Evolutionary conservation across 2,329 filamentous ascomycete genomes (phyloP).

Genomic region (Nemania sp.): DNA sequence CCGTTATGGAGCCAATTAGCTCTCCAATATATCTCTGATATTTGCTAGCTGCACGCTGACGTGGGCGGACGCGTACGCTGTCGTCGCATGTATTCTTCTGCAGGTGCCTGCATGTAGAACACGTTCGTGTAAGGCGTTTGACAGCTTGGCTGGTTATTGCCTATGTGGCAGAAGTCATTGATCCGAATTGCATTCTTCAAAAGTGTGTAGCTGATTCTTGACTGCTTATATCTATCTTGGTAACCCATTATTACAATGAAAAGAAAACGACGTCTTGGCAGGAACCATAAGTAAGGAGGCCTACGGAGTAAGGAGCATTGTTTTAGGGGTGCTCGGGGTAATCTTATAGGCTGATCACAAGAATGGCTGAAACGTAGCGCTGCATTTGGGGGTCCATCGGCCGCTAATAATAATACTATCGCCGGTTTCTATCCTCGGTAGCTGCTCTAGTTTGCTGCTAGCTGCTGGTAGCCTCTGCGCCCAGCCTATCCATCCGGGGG

Average conservation of each 20-base stretch:
- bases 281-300: not conserved
- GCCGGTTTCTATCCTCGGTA: not conserved
- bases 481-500: conserved; percentile 2
- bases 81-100: not conserved
- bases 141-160: too few relatives aligned
- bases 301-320: not conserved
- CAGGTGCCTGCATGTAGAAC: not conserved
- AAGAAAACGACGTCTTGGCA: not conserved
- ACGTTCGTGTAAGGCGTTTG: too few relatives aligned
- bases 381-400: conserved; percentile 4
- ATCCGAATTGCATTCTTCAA: too few relatives aligned
- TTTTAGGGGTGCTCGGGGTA: not conserved
- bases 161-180: too few relatives aligned
- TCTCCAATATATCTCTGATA: not conserved
- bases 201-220: too few relatives aligned
- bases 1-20: not conserved
- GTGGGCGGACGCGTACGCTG: conserved; percentile 19
- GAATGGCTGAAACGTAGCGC: conserved; percentile 25
- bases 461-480: not conserved
- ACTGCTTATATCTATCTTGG: too few relatives aligned
- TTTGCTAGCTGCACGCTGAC: conserved; percentile 18
- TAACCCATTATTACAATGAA: too few relatives aligned
- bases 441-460: not conserved
- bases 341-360: conserved; percentile 1
- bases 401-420: conserved; percentile 9